Conservation (phyloP, 2,329 filamentous ascomycete species). For the Stachybotrys chlorohalonatus region DNA sequence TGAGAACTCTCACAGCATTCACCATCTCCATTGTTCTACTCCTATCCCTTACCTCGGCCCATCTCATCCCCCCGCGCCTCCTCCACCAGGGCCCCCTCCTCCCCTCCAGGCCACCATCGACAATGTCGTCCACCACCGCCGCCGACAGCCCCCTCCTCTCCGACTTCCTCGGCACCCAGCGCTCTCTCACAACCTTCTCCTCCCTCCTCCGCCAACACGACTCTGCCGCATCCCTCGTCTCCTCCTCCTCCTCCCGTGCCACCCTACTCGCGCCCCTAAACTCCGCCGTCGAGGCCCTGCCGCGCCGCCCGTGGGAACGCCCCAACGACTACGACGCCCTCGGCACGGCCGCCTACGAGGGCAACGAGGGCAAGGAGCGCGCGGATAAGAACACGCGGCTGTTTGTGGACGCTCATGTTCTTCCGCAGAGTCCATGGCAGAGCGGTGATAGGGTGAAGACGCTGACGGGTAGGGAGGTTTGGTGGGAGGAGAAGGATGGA, state of each 20-base stretch:
- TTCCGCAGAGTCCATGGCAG: constrained; percentile 67
- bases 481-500: constrained; percentile 69
- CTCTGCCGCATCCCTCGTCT: constrained; percentile 58
- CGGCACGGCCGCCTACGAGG: constrained; percentile 67
- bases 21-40: background rate
- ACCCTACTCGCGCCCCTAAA: constrained; percentile 87
- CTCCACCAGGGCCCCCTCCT: background rate
- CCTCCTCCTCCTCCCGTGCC: constrained; percentile 57
- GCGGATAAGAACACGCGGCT: constrained; percentile 66
- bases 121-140: constrained; percentile 11
- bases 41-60: background rate
- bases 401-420: constrained; percentile 82
- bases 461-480: constrained; percentile 55
- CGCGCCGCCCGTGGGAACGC: constrained; percentile 81
- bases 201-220: constrained; percentile 69
- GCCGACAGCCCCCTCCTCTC: constrained; percentile 44
- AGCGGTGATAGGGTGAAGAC: constrained; percentile 58
- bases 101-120: no score
- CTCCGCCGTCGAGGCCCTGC: constrained; percentile 65
- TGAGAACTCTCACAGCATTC: background rate
- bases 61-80: background rate
- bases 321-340: constrained; percentile 60
- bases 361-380: constrained; percentile 62
- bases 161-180: constrained; percentile 74
- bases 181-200: constrained; percentile 76